Conservation (phyloP, 306 rosid species). For the Trifolium fragiferum region DNA sequence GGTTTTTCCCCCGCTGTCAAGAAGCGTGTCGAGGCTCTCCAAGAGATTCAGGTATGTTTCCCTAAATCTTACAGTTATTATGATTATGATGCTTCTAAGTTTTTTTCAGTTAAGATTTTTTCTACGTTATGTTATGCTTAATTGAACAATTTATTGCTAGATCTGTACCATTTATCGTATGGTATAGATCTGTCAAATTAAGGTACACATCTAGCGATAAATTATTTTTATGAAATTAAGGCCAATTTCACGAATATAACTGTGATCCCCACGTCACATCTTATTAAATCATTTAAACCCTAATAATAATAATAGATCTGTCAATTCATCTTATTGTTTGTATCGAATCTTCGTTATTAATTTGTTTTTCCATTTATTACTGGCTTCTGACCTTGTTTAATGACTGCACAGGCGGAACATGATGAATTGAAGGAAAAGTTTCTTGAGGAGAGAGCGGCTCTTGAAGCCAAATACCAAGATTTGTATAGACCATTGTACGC, state of each 20-base stretch:
- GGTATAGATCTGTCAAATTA: no score
- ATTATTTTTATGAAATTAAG: no score
- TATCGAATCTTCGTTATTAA: background rate
- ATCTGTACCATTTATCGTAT: background rate
- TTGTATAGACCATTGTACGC: conserved; percentile 75
- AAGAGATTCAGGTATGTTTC: conserved; percentile 67
- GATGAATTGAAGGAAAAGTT: conserved; percentile 74
- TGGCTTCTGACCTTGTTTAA: background rate
- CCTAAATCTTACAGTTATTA: background rate
- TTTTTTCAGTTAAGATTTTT: no score
- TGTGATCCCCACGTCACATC: no score
- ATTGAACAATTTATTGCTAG: background rate
- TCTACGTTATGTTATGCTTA: background rate
- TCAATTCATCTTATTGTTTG: background rate
- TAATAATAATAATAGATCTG: background rate
- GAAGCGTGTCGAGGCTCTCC: conserved; percentile 71
- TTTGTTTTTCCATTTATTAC: background rate
- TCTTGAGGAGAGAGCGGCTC: conserved; percentile 81
- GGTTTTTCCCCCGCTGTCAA: conserved; percentile 54
- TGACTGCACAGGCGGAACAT: conserved; percentile 62
- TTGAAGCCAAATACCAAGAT: conserved; percentile 82
- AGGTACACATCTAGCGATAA: no score
- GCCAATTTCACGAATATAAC: background rate
- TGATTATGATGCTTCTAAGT: background rate
- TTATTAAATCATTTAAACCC: no score